These are phyloP conservation scores for Ogataea angusta DNA, from an alignment of 805 yeast genomes.

Conservation along the genomic window DNA sequence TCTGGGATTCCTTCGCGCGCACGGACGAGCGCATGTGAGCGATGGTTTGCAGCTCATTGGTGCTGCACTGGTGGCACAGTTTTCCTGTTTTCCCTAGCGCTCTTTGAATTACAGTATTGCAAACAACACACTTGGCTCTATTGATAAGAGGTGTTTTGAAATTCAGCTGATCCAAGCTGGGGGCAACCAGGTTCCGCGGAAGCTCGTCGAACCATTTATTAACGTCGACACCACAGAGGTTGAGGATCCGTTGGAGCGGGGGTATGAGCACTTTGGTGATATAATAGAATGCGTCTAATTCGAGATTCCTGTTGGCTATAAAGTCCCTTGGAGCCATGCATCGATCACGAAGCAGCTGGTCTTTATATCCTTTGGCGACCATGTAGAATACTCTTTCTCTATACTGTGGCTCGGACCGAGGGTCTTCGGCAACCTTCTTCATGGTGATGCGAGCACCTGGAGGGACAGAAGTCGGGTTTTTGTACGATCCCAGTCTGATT, in stretches of 20 bases:
- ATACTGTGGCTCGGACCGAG: slow-evolving; percentile 79
- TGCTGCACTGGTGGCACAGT: slow-evolving; percentile 36
- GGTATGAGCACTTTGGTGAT: slow-evolving; percentile 82
- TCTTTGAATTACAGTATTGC: slow-evolving; percentile 18
- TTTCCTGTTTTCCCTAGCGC: slow-evolving; percentile 4
- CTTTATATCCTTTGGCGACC: slow-evolving; percentile 55
- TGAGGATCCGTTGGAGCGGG: slow-evolving; percentile 82
- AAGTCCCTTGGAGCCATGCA: slow-evolving; percentile 77
- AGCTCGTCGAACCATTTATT: slow-evolving; percentile 71
- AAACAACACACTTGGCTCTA: slow-evolving; percentile 30
- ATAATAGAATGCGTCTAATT: slow-evolving; percentile 80
- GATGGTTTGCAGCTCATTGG: slow-evolving; percentile 36
- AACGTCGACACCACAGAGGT: slow-evolving; percentile 77
- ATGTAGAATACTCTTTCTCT: slow-evolving; percentile 86
- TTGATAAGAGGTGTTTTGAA: slow-evolving; percentile 22
- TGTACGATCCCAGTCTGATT: slow-evolving; percentile 81
- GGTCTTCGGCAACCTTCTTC: slow-evolving; percentile 59
- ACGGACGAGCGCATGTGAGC: slow-evolving; percentile 30
- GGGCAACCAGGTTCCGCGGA: slow-evolving; percentile 39
- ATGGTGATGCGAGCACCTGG: slow-evolving; percentile 89
- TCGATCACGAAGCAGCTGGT: slow-evolving; percentile 67
- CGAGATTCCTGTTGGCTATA: slow-evolving; percentile 38
- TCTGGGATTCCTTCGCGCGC: slow-evolving; percentile 26
- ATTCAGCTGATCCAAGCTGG: slow-evolving; percentile 13
- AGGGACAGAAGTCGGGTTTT: slow-evolving; percentile 68